These are phyloP conservation scores for Ziziphus jujuba DNA, from an alignment of 306 rosid species.

Conservation along the genomic window DNA sequence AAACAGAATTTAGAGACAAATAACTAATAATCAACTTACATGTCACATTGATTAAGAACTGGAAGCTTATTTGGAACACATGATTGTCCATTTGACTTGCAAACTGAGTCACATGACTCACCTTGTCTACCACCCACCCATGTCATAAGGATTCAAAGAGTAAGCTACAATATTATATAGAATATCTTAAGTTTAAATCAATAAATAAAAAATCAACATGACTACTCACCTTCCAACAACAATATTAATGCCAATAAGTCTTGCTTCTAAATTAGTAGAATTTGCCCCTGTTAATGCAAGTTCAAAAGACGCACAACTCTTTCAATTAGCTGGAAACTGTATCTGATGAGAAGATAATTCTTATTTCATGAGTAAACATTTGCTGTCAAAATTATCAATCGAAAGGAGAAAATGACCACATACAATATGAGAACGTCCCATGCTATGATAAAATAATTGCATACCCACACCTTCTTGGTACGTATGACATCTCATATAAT, in stretches of 20 bases:
- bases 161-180: slow-evolving; percentile 31
- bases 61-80: slow-evolving; percentile 82
- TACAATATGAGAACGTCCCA: too few species aligned
- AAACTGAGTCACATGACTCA: slow-evolving; percentile 79
- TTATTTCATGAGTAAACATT: not conserved
- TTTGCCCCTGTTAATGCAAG: slow-evolving; percentile 41
- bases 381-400: not conserved
- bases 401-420: not conserved
- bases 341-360: slow-evolving; percentile 2
- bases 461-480: not conserved
- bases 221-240: slow-evolving; percentile 77
- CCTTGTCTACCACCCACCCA: slow-evolving; percentile 67
- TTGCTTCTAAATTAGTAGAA: slow-evolving; percentile 56
- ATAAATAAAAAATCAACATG: slow-evolving; percentile 11
- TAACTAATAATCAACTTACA: slow-evolving; percentile 53
- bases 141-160: slow-evolving; percentile 18
- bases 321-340: not conserved
- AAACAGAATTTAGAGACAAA: not conserved
- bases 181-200: slow-evolving; percentile 3
- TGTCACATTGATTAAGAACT: slow-evolving; percentile 83
- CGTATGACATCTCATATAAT: not conserved
- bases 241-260: slow-evolving; percentile 75
- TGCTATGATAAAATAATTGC: too few species aligned
- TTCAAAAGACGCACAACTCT: slow-evolving; percentile 28
- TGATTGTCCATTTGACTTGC: slow-evolving; percentile 82